A percentile compares a stretch with the other conserved stretches of the same genome.
These are phyloP conservation scores for Cytospora piceae DNA, from an alignment of 2,329 filamentous ascomycete species.

Conservation along the genomic window DNA sequence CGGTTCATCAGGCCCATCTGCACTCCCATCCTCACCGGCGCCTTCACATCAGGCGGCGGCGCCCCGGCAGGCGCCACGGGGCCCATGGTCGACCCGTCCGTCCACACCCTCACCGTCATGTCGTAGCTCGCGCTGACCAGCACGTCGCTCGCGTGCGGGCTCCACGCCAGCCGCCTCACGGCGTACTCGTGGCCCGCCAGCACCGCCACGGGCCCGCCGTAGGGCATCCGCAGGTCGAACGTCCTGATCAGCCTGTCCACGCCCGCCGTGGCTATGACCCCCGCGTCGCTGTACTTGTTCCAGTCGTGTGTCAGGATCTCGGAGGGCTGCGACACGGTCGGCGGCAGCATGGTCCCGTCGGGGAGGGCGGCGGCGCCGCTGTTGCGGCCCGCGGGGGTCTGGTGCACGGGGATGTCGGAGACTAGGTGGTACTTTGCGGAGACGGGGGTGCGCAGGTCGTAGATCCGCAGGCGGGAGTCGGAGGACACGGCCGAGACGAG, in stretches of 20 bases:
- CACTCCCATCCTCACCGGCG: conserved; percentile 57
- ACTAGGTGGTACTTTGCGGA: conserved; percentile 87
- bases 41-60: conserved; percentile 38
- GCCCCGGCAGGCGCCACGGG: neutral
- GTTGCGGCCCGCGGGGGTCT: conserved; percentile 50
- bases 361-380: conserved; percentile 45
- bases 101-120: conserved; percentile 96
- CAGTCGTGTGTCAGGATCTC: conserved; percentile 96
- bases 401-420: conserved; percentile 81
- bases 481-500: conserved; percentile 86
- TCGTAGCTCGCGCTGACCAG: conserved; percentile 92
- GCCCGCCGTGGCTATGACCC: conserved; percentile 80
- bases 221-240: conserved; percentile 83
- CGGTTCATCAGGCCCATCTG: conserved; percentile 87
- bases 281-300: conserved; percentile 91
- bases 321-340: conserved; percentile 58
- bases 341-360: conserved; percentile 38
- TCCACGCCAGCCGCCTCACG: conserved; percentile 84
- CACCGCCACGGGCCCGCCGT: conserved; percentile 71
- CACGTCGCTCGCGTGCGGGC: conserved; percentile 87
- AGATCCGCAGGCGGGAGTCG: conserved; percentile 87
- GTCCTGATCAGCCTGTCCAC: conserved; percentile 87
- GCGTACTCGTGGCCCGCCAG: conserved; percentile 91
- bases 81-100: conserved; percentile 62
- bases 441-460: conserved; percentile 85